Evolutionary conservation across 2,329 filamentous ascomycete genomes (phyloP), one percentile per base, ranked within the genome.

Genomic region (Blastomyces percursus): DNA sequence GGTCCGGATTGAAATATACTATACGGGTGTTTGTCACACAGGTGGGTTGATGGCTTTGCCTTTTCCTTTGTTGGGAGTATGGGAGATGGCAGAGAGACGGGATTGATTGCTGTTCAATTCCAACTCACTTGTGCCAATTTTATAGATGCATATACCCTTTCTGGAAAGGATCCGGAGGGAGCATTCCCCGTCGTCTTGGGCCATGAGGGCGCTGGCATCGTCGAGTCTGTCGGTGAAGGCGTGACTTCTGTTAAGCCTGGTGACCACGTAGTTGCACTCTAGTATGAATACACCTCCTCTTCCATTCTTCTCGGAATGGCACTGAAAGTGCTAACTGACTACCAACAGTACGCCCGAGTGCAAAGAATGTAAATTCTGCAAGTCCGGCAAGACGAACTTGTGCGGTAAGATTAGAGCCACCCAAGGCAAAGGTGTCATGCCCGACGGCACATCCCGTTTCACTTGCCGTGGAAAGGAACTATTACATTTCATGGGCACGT

Each of bases 331-430:
- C 50, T 59, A 12, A 55, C 12, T 70, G 73, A 62, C 72, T 67
- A 65, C 52, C 54, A 48, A n/a, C 72, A 96, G 91, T 82, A 97
- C 92, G 56, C 94, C 94, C 68, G 93, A 97, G 81, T 97, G 94
- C 82, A 83, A 85, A 69, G 93, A 97, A 78, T 99, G 94, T 86
- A 97, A 97, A 82, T 97, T 97, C 84, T 99, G 94, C 88, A 94
- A 91, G 79, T 97, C 93, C 51, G 94, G 93, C 80, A 99, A 99
- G 87, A 97, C 93, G 72, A 96, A 97, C 80, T 88, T 97, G 64
- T 97, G 93, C 80, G 94, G 94, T 77, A 97, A 97, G 86, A 99
- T 99, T 78, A 88, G 94, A 71, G 90, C 91, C 55, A 97, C 94
- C 54, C 94, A 99, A 80, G 94, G 94, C 71, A 89, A 87, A 78